Conservation (phyloP, 2,329 filamentous ascomycete genomes). For the Sordariomycetes sp. region DNA sequence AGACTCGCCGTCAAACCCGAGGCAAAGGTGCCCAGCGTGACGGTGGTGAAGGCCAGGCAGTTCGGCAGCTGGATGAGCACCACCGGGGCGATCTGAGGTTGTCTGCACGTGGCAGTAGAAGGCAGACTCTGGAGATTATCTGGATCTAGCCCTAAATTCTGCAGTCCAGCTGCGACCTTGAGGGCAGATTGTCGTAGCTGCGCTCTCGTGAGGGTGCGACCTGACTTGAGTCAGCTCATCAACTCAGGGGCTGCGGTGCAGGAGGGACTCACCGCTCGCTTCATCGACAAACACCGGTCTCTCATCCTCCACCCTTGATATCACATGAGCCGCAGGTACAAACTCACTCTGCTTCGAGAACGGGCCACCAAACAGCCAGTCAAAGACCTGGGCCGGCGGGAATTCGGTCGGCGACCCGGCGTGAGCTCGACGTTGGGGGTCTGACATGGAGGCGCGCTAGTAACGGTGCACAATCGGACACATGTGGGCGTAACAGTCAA, state of each 20-base stretch:
- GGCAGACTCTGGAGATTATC: conserved; percentile 22
- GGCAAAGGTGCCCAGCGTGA: conserved; percentile 26
- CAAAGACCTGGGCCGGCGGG: conserved; percentile 19
- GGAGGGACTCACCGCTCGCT: conserved; percentile 21
- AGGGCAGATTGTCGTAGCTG: conserved; percentile 23
- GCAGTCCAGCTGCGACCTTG: conserved; percentile 23
- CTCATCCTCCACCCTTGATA: conserved; percentile 20
- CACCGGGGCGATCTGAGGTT: conserved; percentile 28
- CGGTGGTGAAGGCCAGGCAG: conserved; percentile 25
- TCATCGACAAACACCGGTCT: conserved; percentile 29
- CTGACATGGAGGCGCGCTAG: too few species aligned
- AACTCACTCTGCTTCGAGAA: conserved; percentile 20
- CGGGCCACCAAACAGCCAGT: conserved; percentile 26
- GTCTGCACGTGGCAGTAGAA: conserved; percentile 25
- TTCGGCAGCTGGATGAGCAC: conserved; percentile 33
- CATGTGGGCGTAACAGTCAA: too few species aligned
- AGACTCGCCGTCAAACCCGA: conserved; percentile 29
- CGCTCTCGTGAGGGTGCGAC: conserved; percentile 23
- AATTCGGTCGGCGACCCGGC: neutral
- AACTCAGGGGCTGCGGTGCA: neutral
- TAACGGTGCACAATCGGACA: too few species aligned
- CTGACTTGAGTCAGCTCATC: too few species aligned
- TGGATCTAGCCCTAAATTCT: conserved; percentile 24
- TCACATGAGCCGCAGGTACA: conserved; percentile 15
- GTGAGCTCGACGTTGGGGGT: too few species aligned